A percentile compares a stretch with the other conserved stretches of the same genome.
These are phyloP conservation scores for Komagataella ulmi DNA, from an alignment of 805 yeast species.

Conservation along the genomic window DNA sequence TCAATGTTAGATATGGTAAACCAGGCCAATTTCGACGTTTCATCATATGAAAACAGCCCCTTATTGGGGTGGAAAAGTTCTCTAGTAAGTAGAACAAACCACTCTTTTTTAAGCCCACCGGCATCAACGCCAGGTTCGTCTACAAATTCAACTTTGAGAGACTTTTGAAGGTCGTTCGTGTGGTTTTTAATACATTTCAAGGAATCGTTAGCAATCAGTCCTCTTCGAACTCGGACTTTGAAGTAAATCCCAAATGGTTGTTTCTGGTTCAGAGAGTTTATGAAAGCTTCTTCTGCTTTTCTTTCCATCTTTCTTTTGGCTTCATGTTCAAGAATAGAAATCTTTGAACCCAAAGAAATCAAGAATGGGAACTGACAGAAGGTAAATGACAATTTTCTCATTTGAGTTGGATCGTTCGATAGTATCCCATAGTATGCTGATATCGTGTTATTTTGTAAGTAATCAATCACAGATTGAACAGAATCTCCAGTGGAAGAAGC, in stretches of 20 bases:
- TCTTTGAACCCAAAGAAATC: conserved; percentile 71
- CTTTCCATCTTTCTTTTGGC: conserved; percentile 72
- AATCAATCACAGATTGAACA: conserved; percentile 29
- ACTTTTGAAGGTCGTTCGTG: conserved; percentile 52
- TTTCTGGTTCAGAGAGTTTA: conserved; percentile 54
- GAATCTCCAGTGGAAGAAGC: conserved; percentile 6
- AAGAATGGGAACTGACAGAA: conserved; percentile 81
- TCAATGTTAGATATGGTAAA: conserved; percentile 39
- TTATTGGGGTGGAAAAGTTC: conserved; percentile 57
- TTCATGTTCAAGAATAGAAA: conserved; percentile 69
- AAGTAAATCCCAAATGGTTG: conserved; percentile 50
- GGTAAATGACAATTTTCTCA: conserved; percentile 23
- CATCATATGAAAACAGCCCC: conserved; percentile 53
- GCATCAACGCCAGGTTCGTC: conserved; percentile 93
- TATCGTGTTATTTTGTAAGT: conserved; percentile 22
- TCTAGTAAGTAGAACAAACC: conserved; percentile 70
- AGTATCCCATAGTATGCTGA: conserved; percentile 21
- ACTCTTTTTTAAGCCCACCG: conserved; percentile 88
- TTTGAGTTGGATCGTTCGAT: conserved; percentile 4
- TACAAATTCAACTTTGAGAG: conserved; percentile 65
- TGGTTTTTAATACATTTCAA: conserved; percentile 44
- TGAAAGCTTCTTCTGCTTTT: conserved; percentile 82
- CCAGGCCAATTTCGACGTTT: conserved; percentile 68
- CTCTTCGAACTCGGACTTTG: conserved; percentile 55
- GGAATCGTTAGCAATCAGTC: conserved; percentile 61